A percentile compares a stretch with the other conserved stretches of the same genome.
Evolutionary conservation across 345 rosid genomes (phyloP).

Genomic region (Brassica rapa): DNA sequence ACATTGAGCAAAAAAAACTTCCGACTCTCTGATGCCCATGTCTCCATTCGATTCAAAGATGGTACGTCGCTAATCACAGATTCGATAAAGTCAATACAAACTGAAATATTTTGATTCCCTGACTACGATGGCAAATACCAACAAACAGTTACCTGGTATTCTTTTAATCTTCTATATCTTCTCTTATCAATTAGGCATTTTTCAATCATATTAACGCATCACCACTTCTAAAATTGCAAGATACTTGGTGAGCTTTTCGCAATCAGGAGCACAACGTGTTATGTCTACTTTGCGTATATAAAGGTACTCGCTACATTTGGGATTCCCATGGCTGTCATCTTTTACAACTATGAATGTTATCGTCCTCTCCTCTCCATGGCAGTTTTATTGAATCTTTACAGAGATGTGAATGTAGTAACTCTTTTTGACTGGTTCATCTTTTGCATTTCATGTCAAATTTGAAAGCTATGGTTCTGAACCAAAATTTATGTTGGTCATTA

Average conservation of each 20-base stretch:
- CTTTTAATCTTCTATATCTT: not conserved
- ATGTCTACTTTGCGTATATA: not conserved
- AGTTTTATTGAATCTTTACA: not conserved
- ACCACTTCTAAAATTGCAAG: not conserved
- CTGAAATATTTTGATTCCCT: not conserved
- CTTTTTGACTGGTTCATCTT: not conserved
- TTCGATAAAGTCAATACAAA: not conserved
- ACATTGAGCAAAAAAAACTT: not conserved
- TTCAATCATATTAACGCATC: not conserved
- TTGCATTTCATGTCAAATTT: not conserved
- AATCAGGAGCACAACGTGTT: no score
- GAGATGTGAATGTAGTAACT: not conserved
- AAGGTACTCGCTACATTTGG: not conserved
- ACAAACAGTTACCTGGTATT: not conserved
- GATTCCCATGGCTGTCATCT: not conserved
- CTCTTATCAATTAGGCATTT: not conserved
- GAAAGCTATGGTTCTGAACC: not conserved
- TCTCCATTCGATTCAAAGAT: not conserved
- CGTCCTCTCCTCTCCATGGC: no score
- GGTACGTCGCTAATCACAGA: not conserved
- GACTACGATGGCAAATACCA: not conserved
- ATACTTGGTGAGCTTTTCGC: no score
- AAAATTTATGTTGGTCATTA: not conserved
- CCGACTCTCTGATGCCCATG: not conserved
- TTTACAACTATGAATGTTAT: no score